Percentiles rank a stretch among this genome's conserved stretches.
phyloP scores from a whole-genome alignment of 2,329 filamentous ascomycete genomes.

The Plectosphaerella sp. region DNA sequence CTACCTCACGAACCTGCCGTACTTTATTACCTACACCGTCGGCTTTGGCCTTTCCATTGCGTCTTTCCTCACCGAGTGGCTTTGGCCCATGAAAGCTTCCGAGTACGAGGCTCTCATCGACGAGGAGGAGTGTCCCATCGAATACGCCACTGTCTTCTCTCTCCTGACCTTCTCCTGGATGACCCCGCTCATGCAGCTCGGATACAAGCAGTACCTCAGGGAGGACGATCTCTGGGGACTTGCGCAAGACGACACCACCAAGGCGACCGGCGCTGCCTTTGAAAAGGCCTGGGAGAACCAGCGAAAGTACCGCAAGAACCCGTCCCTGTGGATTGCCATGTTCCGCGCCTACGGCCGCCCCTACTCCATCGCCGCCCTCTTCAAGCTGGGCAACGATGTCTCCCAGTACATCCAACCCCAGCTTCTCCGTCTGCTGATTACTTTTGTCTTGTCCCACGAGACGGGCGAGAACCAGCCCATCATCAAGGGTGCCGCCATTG shows the following conservation, averaged over 20 bases:
- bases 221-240: conserved; percentile 96
- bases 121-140: conserved; percentile 65
- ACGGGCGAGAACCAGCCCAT: conserved; percentile 62
- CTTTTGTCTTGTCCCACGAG: conserved; percentile 76
- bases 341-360: conserved; percentile 81
- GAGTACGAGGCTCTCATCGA: conserved; percentile 53
- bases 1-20: conserved; percentile 61
- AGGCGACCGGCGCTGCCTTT: conserved; percentile 65
- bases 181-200: conserved; percentile 95
- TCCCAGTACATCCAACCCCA: conserved; percentile 90
- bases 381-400: conserved; percentile 85
- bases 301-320: conserved; percentile 61
- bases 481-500: conserved; percentile 81
- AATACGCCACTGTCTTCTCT: conserved; percentile 93
- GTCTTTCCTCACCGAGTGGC: conserved; percentile 78
- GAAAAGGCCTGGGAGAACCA: conserved; percentile 74
- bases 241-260: conserved; percentile 73
- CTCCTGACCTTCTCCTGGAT: conserved; percentile 96
- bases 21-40: conserved; percentile 72
- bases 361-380: conserved; percentile 74
- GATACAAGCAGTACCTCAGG: conserved; percentile 86
- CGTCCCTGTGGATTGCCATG: conserved; percentile 83
- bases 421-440: conserved; percentile 76
- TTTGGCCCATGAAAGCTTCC: conserved; percentile 74
- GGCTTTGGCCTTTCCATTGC: conserved; percentile 64